Evolutionary conservation across 108 stramenopile species (phyloP), one percentile per base, ranked within the genome.

Genomic region (Skeletonema potamos): DNA sequence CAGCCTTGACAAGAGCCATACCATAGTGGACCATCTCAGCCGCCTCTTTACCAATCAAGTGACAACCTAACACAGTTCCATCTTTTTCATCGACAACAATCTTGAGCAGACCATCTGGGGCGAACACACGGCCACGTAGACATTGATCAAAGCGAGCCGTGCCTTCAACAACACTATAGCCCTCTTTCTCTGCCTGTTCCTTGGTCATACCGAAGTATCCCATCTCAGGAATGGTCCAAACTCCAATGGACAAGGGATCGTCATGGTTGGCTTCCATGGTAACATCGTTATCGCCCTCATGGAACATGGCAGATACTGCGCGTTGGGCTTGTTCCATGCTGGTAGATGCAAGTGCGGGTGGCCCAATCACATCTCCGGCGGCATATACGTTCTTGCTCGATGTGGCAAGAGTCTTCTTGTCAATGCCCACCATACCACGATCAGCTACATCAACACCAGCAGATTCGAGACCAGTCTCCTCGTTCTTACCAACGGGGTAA

Each of bases 11-110:
- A 37, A 73, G 62, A 13, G 65, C 61, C 73, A 73, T 73, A 2
- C 73, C 73, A 43, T 73, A 73, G 34, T 73, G 73, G 2, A 73
- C 66, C 66, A 73, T 51, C 12, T 73, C 73, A 10, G 66, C 65
- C 11, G 73, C 73, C 55, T 62, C 73, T 36, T 58, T 54, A 27
- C 73, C 73, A 29, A 58, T 51, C n/a, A 73, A 29, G 37, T 73
- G 73, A 2, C 66, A 66, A 15, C 73, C 73, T 4, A 73, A 58
- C 2, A 73, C 66, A 18, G 29, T 43, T 15, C 73, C 62, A 0
- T 26, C 55, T 10, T 20, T 27, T 7, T 30, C 32, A 44, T 63
- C 48, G 1, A 39, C 51, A 3, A 73, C 73, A 20, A 73, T 65
- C 56, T 73, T 73, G 6, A 55, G 54, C 65, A 73, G 58, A 39